Conservation (phyloP, 2,329 filamentous ascomycete genomes). For the Venturia nashicola region DNA sequence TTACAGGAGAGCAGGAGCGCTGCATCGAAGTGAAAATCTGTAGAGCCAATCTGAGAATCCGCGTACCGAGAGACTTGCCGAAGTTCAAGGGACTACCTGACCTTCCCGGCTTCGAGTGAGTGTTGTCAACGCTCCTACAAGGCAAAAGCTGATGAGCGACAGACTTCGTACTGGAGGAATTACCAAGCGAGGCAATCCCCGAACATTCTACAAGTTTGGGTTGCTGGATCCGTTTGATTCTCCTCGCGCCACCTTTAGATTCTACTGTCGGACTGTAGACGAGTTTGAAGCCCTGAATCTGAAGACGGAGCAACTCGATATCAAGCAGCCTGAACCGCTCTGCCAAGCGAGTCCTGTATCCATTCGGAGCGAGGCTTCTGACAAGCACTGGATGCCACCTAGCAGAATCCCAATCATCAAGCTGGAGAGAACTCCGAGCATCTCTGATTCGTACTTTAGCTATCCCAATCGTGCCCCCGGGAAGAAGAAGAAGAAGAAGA, state of each 20-base stretch:
- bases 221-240: slow-evolving; percentile 35
- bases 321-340: background rate
- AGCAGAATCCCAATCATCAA: background rate
- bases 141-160: slow-evolving; percentile 12
- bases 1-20: slow-evolving; percentile 15
- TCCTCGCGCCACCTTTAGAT: slow-evolving; percentile 35
- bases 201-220: slow-evolving; percentile 35
- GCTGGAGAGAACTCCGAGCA: background rate
- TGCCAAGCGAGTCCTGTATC: background rate
- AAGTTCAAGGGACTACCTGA: slow-evolving; percentile 13
- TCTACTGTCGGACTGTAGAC: slow-evolving; percentile 21
- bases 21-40: slow-evolving; percentile 30
- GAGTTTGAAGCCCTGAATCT: slow-evolving; percentile 4
- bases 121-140: background rate
- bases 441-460: background rate
- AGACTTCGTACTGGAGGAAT: slow-evolving; percentile 27
- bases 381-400: background rate
- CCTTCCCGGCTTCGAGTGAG: slow-evolving; percentile 20
- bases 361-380: background rate
- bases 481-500: background rate
- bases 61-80: slow-evolving; percentile 20
- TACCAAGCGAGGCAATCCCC: slow-evolving; percentile 26
- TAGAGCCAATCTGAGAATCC: slow-evolving; percentile 27
- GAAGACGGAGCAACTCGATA: background rate
- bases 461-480: background rate